Percentiles rank a stretch among this genome's conserved stretches.
phyloP scores from a whole-genome alignment of 2,329 filamentous ascomycete species.

The Paraphoma sp. region DNA sequence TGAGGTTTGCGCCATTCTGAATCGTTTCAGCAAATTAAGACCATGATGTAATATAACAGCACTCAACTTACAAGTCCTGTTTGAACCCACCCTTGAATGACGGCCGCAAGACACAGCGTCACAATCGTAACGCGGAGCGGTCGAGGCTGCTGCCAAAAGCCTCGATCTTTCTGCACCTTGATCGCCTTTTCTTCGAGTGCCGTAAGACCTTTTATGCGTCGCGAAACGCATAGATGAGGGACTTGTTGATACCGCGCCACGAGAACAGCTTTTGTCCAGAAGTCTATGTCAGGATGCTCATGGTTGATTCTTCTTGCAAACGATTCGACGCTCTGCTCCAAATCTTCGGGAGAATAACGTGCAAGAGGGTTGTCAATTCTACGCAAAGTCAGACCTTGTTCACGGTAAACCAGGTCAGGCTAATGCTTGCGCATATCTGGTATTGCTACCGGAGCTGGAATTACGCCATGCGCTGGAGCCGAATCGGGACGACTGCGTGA shows the following conservation, averaged over 20 bases:
- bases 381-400: background rate
- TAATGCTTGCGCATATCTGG: background rate
- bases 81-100: constrained; percentile 1
- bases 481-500: background rate
- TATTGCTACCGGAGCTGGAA: background rate
- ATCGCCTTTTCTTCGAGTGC: background rate
- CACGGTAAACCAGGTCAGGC: background rate
- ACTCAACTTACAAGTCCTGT: background rate
- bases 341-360: background rate
- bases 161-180: background rate
- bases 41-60: background rate
- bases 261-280: background rate
- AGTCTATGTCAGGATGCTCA: background rate
- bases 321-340: background rate
- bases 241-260: background rate
- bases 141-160: constrained; percentile 2
- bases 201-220: background rate
- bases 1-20: constrained; percentile 4
- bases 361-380: constrained; percentile 3
- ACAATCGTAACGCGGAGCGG: constrained; percentile 2
- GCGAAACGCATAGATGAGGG: background rate
- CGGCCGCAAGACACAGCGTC: background rate
- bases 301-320: background rate
- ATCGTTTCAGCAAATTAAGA: background rate
- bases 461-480: background rate